Conservation (phyloP, 2,329 filamentous ascomycete species). For the Fusarium burgessii region DNA sequence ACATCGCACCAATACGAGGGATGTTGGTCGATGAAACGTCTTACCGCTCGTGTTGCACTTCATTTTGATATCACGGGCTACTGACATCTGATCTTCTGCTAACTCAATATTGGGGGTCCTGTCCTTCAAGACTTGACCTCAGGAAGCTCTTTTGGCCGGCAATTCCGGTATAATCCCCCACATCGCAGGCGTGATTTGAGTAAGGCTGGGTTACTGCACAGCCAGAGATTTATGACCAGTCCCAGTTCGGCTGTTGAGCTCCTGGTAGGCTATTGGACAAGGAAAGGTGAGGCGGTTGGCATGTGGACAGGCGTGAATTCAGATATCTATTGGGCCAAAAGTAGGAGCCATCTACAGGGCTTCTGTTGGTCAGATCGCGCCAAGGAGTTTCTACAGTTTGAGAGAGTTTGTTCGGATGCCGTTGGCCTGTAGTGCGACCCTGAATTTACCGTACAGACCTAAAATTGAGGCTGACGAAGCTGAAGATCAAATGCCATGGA, state of each 20-base stretch:
- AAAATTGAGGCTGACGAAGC: constrained; percentile 26
- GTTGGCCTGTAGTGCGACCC: constrained; percentile 14
- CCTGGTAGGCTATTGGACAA: neutral
- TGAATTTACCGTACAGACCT: neutral
- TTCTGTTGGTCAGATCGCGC: neutral
- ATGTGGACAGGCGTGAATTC: neutral
- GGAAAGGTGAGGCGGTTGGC: constrained; percentile 23
- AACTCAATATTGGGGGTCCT: neutral
- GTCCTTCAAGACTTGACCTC: neutral
- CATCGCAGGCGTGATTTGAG: neutral
- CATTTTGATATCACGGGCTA: neutral
- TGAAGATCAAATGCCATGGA: constrained; percentile 25
- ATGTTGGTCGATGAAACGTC: constrained; percentile 14
- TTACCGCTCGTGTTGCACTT: constrained; percentile 9
- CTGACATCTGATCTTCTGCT: neutral
- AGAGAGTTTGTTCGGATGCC: constrained; percentile 2
- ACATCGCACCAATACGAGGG: constrained; percentile 38
- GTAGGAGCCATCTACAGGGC: neutral
- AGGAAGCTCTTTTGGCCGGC: neutral
- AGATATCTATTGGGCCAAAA: neutral
- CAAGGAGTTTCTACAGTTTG: neutral
- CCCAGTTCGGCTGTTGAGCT: neutral
- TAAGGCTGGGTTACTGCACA: neutral
- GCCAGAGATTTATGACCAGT: neutral
- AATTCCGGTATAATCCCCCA: neutral